Evolutionary conservation across 495 filamentous ascomycete genomes (phyloP), one percentile per base, ranked within the genome.

Genomic region (Neurospora sp.): DNA sequence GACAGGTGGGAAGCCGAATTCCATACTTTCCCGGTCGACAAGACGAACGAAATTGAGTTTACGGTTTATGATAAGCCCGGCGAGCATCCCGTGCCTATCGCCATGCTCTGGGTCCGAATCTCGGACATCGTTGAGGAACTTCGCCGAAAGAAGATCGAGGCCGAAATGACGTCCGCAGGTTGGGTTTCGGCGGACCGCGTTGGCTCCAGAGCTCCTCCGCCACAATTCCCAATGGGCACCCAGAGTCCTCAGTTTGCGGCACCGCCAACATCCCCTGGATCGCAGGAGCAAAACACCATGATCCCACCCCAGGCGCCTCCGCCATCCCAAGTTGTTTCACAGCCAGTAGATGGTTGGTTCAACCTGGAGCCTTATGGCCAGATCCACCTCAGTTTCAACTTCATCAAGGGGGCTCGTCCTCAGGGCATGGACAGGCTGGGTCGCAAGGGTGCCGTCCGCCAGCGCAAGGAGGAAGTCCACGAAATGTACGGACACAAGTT

Each of bases 401-500:
- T 99, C 80, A 87, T 92, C 88, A 94, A 88, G 85, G 81, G 85
- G 72, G 81, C 79, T 69, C 83, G 86, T 73, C 77, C 82, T 44
- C 86, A 90, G 77, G 90, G 90, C 14, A 92, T 94, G 78, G 94
- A 97, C 78, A 87, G 93, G 72, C 89, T 99, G 69, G 92, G 93
- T 76, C 93, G 96, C 75, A 96, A 97, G 85, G 96, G 96, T 81
- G 96, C 96, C 71, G 94, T 99, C 77, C 92, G 96, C 48, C 94
- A 98, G 82, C 92, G 92, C 78, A 98, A 98, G 84, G 96, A 99
- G 82, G 94, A 97, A 76, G 90, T 98, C 14, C 92, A 97, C 84
- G 96, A 98, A 83, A 95, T 97, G 87, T 97, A 97, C 79, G 96
- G 96, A 39, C 96, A 99, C 90, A 98, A 98, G 84, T 99, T 99